These are phyloP conservation scores for Eucalyptus brandiana DNA, from an alignment of 345 rosid species.

Conservation along the genomic window DNA sequence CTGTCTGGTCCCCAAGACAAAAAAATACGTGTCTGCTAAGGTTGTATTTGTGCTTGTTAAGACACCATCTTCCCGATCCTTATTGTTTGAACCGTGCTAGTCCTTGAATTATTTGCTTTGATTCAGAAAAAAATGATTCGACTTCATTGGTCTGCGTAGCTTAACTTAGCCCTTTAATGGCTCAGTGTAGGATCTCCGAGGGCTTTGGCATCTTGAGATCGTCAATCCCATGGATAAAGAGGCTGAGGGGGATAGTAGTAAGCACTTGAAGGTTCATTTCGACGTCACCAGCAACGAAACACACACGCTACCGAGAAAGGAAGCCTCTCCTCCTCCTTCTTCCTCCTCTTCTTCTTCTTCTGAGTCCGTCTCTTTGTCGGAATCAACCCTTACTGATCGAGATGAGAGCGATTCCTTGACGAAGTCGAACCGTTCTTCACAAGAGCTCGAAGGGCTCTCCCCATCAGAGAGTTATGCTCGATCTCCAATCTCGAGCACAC, in stretches of 20 bases:
- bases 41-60: not conserved
- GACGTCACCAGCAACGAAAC: not conserved
- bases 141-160: not conserved
- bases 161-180: not conserved
- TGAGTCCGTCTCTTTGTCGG: constrained; percentile 10
- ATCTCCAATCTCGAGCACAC: not conserved
- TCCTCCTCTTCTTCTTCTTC: constrained; percentile 6
- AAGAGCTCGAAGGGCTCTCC: not conserved
- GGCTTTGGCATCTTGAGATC: not conserved
- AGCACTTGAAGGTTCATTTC: not conserved
- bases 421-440: not conserved
- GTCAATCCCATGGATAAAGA: not conserved
- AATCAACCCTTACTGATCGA: not conserved
- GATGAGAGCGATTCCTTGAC: not conserved
- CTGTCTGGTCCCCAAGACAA: not conserved
- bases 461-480: not conserved
- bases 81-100: not conserved
- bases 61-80: not conserved
- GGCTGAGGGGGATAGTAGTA: not conserved
- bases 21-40: not conserved
- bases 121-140: not conserved
- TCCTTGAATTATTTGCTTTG: not conserved
- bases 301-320: not conserved
- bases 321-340: not conserved
- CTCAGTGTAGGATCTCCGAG: not conserved